phyloP scores from a whole-genome alignment of 2,329 filamentous ascomycete species.

The Colletotrichum orbiculare region DNA sequence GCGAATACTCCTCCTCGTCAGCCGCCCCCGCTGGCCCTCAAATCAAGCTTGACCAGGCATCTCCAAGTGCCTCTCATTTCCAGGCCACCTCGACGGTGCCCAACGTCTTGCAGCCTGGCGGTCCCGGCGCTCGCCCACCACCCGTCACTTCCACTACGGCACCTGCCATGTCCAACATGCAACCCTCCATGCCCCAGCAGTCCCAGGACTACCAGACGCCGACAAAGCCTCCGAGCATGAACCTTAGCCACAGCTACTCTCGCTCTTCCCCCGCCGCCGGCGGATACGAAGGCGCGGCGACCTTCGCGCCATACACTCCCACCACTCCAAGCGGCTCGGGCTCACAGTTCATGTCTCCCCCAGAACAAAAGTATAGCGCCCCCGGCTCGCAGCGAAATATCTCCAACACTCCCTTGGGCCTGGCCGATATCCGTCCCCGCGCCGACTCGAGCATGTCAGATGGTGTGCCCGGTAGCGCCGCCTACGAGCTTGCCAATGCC shows the following conservation, averaged over 20 bases:
- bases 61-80: conserved; percentile 53
- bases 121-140: conserved; percentile 45
- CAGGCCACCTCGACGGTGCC: conserved; percentile 59
- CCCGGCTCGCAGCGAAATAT: conserved; percentile 70
- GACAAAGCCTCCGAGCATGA: conserved; percentile 73
- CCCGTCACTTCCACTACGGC: conserved; percentile 56
- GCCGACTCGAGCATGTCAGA: conserved; percentile 86
- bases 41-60: conserved; percentile 61
- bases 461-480: conserved; percentile 68
- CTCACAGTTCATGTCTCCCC: conserved; percentile 37
- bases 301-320: conserved; percentile 65
- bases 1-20: conserved; percentile 53
- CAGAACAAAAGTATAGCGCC: conserved; percentile 63
- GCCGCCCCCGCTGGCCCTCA: conserved; percentile 53
- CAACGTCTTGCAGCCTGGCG: conserved; percentile 68
- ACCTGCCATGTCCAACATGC: conserved; percentile 59
- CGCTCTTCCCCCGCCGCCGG: conserved; percentile 79
- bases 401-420: conserved; percentile 88
- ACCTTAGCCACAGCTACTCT: conserved; percentile 79
- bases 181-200: conserved; percentile 51
- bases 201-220: conserved; percentile 69
- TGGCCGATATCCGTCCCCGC: conserved; percentile 90
- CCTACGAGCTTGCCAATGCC: conserved; percentile 74
- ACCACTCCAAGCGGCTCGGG: conserved; percentile 69
- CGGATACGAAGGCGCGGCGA: conserved; percentile 64